These are phyloP conservation scores for Termitomyces sp. DNA, from an alignment of 768 basidiomycete species.

Conservation along the genomic window DNA sequence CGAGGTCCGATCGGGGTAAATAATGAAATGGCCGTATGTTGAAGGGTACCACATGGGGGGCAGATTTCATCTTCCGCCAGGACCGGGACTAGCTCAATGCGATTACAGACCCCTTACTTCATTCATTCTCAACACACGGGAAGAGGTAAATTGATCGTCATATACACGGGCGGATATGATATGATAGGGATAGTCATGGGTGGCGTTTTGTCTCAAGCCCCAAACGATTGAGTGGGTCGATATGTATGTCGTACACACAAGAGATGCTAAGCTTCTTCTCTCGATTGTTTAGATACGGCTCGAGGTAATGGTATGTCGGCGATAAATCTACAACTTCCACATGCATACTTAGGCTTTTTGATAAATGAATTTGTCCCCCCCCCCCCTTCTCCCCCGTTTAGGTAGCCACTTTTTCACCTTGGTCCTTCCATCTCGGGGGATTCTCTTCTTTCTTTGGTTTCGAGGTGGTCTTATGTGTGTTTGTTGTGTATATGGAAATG, in stretches of 20 bases:
- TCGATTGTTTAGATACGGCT: neutral
- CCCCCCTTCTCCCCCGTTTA: no score
- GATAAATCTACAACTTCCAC: no score
- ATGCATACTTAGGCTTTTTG: neutral
- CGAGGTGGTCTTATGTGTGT: no score
- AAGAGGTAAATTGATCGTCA: neutral
- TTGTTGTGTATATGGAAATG: no score
- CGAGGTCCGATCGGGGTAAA: no score
- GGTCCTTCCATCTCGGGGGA: no score
- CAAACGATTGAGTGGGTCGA: neutral
- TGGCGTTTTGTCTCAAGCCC: neutral
- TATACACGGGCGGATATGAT: neutral
- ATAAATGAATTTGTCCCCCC: neutral
- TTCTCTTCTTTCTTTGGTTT: no score
- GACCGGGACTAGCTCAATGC: neutral
- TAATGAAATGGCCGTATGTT: neutral
- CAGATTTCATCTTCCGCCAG: neutral
- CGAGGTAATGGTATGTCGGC: neutral
- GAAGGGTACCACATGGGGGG: neutral
- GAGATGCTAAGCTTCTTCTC: neutral
- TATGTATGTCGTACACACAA: neutral
- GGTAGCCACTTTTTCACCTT: no score
- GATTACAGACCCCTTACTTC: neutral
- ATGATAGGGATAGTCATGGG: neutral
- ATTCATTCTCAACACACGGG: neutral